Evolutionary conservation across 306 rosid genomes (phyloP), one percentile per base, ranked within the genome.

Genomic region (Vigna nakashimae): DNA sequence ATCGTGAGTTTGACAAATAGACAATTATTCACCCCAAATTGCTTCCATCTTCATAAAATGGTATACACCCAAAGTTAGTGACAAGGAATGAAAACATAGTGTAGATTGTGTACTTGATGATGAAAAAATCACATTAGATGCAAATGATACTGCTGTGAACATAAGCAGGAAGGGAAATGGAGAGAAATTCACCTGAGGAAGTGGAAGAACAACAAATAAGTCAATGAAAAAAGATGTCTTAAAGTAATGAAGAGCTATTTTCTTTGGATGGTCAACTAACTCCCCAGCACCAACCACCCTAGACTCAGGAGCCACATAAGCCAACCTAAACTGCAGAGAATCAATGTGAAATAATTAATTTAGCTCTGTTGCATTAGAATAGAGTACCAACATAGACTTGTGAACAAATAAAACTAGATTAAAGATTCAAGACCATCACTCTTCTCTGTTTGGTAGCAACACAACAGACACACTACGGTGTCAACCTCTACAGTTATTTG

Each of bases 251-350:
- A 80, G 49, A 65, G 97, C 97, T 51, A 94, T 91, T 82, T 82
- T 84, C 73, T 81, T 88, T 17, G 98, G 98, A 79, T 89, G 90
- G 79, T 91, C 98, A 71, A 86, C 98, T 72, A 94, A 82, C 58
- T 86, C 94, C 15, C 98, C 97, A 11, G 98, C 96, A 81, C 98
- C 98, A 77, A 94, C 88, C 68, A 91, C 96, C 71, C 75, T 81
- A 7, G 98, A 80, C 82, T 94, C 98, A 1, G 96, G 97, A 65
- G 91, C 94, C 79, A 94, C 97, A 79, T 85, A 94, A 58, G 98
- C 98, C 91, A 94, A 73, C 90, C 93, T 89, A 85, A 91, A 94
- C 98, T 94, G 94, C 69, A 71, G 69, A 78, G 30, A 75, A 63
- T 22, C 20, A 83, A 67, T 43, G 38, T 36, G 6, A 32, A 79